Conservation (phyloP, 2,329 filamentous ascomycete species). For the Talaromyces sp. region DNA sequence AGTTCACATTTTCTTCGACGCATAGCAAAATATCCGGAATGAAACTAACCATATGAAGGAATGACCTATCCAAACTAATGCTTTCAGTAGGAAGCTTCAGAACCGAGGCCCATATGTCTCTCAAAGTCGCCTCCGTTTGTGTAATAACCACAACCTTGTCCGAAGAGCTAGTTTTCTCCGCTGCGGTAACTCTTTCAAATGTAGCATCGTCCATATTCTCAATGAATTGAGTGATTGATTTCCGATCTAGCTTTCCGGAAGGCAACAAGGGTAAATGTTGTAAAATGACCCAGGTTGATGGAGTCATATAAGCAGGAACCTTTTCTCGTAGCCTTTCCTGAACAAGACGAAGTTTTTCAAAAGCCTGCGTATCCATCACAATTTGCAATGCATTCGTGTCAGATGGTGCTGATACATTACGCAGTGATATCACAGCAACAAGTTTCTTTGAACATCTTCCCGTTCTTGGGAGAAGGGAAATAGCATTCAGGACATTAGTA, state of each 20-base stretch:
- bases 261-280: slow-evolving; percentile 11
- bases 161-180: neutral
- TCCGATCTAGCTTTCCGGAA: slow-evolving; percentile 17
- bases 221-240: slow-evolving; percentile 11
- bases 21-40: neutral
- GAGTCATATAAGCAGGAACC: slow-evolving; percentile 17
- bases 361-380: neutral
- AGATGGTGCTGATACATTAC: neutral
- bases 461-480: slow-evolving; percentile 10
- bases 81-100: slow-evolving; percentile 14
- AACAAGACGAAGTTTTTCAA: neutral
- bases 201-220: slow-evolving; percentile 15
- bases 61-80: slow-evolving; percentile 18
- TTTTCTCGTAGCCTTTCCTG: slow-evolving; percentile 4
- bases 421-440: slow-evolving; percentile 12
- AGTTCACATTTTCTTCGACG: neutral
- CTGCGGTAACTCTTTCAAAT: slow-evolving; percentile 11
- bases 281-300: slow-evolving; percentile 14
- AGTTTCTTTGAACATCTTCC: slow-evolving; percentile 15
- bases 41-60: slow-evolving; percentile 17
- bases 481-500: slow-evolving; percentile 38
- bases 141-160: slow-evolving; percentile 14
- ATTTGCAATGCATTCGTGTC: slow-evolving; percentile 35
- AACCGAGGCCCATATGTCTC: slow-evolving; percentile 16
- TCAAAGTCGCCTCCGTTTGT: slow-evolving; percentile 13